Conservation (phyloP, 768 basidiomycete species). For the Boletus sp. region DNA sequence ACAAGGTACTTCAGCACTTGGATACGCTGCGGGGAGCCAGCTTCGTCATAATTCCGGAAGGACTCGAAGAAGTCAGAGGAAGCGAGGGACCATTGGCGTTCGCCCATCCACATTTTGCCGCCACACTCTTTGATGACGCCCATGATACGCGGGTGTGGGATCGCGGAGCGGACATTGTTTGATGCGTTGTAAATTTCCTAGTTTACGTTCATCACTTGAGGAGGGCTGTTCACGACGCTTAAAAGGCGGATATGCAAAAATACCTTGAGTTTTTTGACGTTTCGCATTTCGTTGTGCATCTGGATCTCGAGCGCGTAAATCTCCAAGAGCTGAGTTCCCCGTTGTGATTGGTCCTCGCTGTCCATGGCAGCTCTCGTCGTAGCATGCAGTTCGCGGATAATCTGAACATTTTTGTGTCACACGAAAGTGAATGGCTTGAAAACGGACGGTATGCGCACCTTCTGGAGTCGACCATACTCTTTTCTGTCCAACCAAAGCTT, state of each 20-base stretch:
- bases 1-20: conserved; percentile 99
- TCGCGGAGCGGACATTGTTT: conserved; percentile 88
- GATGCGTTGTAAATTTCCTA: conserved; percentile 98
- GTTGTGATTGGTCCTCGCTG: conserved; percentile 83
- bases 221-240: not conserved
- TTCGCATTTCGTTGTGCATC: conserved; percentile 97
- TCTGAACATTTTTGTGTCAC: conserved; percentile 36
- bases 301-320: conserved; percentile 99
- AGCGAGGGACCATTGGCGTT: conserved; percentile 97
- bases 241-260: not conserved
- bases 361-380: conserved; percentile 60
- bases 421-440: not conserved
- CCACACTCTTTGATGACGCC: conserved; percentile 99
- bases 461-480: conserved; percentile 81
- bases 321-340: conserved; percentile 91
- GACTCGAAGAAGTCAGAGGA: conserved; percentile 99
- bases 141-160: conserved; percentile 98
- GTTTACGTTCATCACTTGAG: conserved; percentile 1
- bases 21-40: conserved; percentile 92
- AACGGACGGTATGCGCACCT: conserved; percentile 42
- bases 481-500: conserved; percentile 96
- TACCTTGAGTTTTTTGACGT: conserved; percentile 95
- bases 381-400: conserved; percentile 71
- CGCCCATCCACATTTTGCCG: conserved; percentile 99
- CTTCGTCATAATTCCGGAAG: conserved; percentile 98